Percentiles rank a stretch among this genome's conserved stretches.
Conservation (phyloP, 495 filamentous ascomycete species). For the Cryomyces antarcticus region DNA sequence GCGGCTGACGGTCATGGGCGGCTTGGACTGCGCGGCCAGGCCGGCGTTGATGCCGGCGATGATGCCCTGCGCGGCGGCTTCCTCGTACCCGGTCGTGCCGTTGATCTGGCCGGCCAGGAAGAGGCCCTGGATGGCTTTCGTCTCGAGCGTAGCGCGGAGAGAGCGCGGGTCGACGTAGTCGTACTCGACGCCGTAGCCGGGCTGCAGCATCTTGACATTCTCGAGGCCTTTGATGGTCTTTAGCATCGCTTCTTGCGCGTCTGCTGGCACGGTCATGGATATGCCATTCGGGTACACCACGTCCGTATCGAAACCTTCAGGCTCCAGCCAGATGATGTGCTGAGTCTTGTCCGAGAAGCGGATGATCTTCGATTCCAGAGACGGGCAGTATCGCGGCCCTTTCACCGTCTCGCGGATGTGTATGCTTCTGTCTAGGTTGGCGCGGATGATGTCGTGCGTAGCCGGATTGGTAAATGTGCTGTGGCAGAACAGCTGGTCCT, state of each 20-base stretch:
- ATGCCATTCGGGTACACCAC: slow-evolving; percentile 94
- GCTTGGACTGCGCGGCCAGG: slow-evolving; percentile 43
- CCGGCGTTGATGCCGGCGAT: slow-evolving; percentile 89
- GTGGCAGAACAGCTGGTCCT: slow-evolving; percentile 66
- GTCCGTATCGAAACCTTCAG: slow-evolving; percentile 81
- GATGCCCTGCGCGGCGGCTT: slow-evolving; percentile 85
- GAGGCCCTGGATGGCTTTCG: slow-evolving; percentile 73
- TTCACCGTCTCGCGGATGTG: slow-evolving; percentile 93
- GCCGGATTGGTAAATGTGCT: slow-evolving; percentile 66
- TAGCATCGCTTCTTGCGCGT: slow-evolving; percentile 65
- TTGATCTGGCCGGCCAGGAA: slow-evolving; percentile 96
- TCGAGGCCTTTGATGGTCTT: slow-evolving; percentile 73
- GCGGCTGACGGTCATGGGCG: slow-evolving; percentile 46
- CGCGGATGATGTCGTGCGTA: slow-evolving; percentile 67
- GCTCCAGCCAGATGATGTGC: slow-evolving; percentile 91
- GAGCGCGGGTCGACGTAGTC: slow-evolving; percentile 93
- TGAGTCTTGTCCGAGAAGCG: slow-evolving; percentile 57
- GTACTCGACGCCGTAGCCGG: slow-evolving; percentile 95
- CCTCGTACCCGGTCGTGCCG: slow-evolving; percentile 94
- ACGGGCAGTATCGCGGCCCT: slow-evolving; percentile 88
- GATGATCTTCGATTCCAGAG: slow-evolving; percentile 84
- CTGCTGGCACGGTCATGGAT: slow-evolving; percentile 83
- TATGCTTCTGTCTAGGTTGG: slow-evolving; percentile 76
- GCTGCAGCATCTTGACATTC: slow-evolving; percentile 80
- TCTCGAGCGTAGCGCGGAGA: slow-evolving; percentile 72